A percentile compares a stretch with the other conserved stretches of the same genome.
Conservation (phyloP, 306 rosid species). For the Heteromeles arbutifolia region DNA sequence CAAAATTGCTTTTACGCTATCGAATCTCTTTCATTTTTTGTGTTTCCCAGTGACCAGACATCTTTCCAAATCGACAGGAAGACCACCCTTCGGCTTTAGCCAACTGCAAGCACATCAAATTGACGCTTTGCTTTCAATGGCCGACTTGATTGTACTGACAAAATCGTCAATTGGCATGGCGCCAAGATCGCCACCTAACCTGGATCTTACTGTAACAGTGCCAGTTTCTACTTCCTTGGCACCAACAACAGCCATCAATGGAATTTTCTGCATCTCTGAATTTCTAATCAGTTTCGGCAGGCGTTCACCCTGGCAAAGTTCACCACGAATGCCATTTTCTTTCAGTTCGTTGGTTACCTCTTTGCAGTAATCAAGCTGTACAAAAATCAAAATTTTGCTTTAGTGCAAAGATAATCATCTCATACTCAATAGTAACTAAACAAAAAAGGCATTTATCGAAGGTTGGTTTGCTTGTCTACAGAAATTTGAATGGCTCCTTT, state of each 20-base stretch:
- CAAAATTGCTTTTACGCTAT: neutral
- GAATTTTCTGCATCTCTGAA: conserved; percentile 84
- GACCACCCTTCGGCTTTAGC: neutral
- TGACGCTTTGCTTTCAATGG: conserved; percentile 41
- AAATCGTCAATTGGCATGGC: conserved; percentile 73
- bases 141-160: conserved; percentile 52
- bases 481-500: neutral
- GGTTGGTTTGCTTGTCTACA: neutral
- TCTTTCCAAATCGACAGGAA: neutral
- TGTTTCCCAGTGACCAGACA: neutral
- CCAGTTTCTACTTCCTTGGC: conserved; percentile 73
- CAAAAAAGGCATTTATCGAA: neutral
- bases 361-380: conserved; percentile 72
- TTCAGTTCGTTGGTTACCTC: conserved; percentile 58
- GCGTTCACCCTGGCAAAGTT: conserved; percentile 84
- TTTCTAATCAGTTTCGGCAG: conserved; percentile 91
- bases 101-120: conserved; percentile 29
- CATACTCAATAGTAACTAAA: neutral
- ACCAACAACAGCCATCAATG: conserved; percentile 95
- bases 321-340: conserved; percentile 59
- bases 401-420: neutral
- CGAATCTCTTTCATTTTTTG: neutral
- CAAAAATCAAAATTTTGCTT: conserved; percentile 9
- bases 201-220: conserved; percentile 73
- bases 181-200: conserved; percentile 84